Evolutionary conservation across 192 early-diverging fungal species (phyloP).

Genomic region (Rhizophagus clarus): DNA sequence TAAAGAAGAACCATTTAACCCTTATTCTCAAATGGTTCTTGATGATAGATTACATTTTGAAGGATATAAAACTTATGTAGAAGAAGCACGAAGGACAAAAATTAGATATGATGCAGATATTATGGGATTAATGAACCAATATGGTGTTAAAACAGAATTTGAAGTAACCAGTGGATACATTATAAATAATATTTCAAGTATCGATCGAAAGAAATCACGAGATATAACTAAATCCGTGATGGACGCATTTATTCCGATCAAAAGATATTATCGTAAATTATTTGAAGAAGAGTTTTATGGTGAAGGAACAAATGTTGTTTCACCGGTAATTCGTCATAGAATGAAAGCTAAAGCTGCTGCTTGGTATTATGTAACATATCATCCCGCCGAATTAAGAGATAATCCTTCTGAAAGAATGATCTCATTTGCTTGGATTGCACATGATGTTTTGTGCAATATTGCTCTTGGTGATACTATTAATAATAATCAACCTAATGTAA

Average conservation of each 20-base stretch:
- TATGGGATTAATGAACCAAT: slow-evolving; percentile 64
- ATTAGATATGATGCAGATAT: slow-evolving; percentile 58
- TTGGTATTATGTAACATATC: slow-evolving; percentile 78
- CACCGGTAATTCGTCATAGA: slow-evolving; percentile 11
- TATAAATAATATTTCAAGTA: slow-evolving; percentile 33
- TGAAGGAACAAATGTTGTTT: slow-evolving; percentile 32
- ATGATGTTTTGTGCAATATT: slow-evolving; percentile 47
- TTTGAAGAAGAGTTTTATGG: slow-evolving; percentile 52
- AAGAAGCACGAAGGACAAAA: slow-evolving; percentile 46
- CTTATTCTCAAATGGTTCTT: slow-evolving; percentile 44
- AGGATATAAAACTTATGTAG: slow-evolving; percentile 56
- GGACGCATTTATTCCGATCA: slow-evolving; percentile 38
- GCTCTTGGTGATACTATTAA: slow-evolving; percentile 18
- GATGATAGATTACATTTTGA: slow-evolving; percentile 45
- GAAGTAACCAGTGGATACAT: slow-evolving; percentile 47
- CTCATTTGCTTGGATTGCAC: slow-evolving; percentile 55
- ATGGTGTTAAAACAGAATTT: slow-evolving; percentile 50
- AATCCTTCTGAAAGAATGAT: slow-evolving; percentile 36
- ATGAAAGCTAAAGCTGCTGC: slow-evolving; percentile 59
- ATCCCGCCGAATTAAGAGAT: slow-evolving; percentile 36
- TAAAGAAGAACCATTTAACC: slow-evolving; percentile 44
- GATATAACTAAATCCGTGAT: slow-evolving; percentile 55
- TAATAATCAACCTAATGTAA: neutral
- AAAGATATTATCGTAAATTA: slow-evolving; percentile 41
- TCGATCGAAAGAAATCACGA: slow-evolving; percentile 50